These are phyloP conservation scores for Citrus sinensis DNA, from an alignment of 345 rosid species.

Conservation along the genomic window DNA sequence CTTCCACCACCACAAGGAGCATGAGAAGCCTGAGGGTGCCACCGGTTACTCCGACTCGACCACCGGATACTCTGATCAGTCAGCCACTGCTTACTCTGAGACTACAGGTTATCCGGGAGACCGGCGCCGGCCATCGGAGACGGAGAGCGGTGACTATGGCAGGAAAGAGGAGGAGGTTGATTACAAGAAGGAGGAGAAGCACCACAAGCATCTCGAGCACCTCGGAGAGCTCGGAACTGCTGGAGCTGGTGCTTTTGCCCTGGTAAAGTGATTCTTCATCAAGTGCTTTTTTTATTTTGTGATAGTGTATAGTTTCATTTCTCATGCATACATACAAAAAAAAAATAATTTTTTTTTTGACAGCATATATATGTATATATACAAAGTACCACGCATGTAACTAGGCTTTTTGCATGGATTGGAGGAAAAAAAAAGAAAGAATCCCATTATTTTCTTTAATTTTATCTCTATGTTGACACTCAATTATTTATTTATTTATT, in stretches of 20 bases:
- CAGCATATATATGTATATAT: too few species aligned
- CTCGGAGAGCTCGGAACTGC: slow-evolving; percentile 39
- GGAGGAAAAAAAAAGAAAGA: too few species aligned
- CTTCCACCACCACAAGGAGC: slow-evolving; percentile 48
- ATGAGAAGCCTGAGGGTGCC: slow-evolving; percentile 14
- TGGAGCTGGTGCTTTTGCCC: slow-evolving; percentile 48
- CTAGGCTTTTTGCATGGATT: too few species aligned
- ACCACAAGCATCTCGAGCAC: slow-evolving; percentile 57
- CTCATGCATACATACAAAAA: too few species aligned
- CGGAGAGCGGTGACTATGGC: not conserved
- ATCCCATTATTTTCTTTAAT: too few species aligned
- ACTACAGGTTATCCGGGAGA: not conserved
- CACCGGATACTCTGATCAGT: not conserved
- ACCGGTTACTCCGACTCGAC: not conserved
- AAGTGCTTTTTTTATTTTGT: too few species aligned
- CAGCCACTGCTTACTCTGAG: not conserved
- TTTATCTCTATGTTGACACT: too few species aligned
- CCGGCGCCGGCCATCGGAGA: not conserved
- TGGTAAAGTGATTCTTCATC: slow-evolving; percentile 30
- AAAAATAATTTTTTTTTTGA: too few species aligned
- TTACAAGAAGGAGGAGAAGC: slow-evolving; percentile 57
- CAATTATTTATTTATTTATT: too few species aligned
- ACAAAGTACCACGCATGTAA: too few species aligned
- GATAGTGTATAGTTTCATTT: too few species aligned
- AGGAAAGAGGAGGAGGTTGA: slow-evolving; percentile 17